A percentile compares a stretch with the other conserved stretches of the same genome.
Conservation (phyloP, 2,329 filamentous ascomycete species). For the Capronia americana region DNA sequence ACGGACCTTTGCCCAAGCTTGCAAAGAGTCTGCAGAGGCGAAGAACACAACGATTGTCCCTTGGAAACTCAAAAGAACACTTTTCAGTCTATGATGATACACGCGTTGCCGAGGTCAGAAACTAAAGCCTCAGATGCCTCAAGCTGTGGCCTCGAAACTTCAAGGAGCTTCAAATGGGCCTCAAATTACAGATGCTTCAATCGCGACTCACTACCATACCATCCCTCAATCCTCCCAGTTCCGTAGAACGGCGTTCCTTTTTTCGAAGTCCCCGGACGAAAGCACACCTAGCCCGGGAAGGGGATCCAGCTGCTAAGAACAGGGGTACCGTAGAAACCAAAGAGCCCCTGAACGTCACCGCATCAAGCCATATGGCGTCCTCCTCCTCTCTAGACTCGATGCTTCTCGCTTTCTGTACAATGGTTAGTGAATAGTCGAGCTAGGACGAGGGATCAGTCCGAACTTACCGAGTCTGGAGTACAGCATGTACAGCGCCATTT, state of each 20-base stretch:
- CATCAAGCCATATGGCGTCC: not conserved
- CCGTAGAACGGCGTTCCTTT: not conserved
- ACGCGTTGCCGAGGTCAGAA: not conserved
- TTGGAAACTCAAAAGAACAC: not conserved
- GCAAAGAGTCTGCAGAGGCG: not conserved
- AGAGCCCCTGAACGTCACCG: not conserved
- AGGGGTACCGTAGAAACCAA: not conserved
- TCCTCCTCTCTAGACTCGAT: conserved; percentile 6
- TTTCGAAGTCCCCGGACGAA: not conserved
- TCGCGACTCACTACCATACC: conserved; percentile 1
- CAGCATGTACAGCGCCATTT: conserved; percentile 99
- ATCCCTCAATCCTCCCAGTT: not conserved
- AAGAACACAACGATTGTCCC: not conserved
- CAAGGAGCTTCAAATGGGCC: not conserved
- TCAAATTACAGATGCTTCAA: not conserved
- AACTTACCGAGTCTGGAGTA: conserved; percentile 90
- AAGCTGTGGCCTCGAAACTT: not conserved
- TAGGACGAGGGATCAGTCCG: not conserved
- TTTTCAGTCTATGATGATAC: conserved; percentile 11
- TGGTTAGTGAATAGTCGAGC: not conserved
- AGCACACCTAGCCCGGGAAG: not conserved
- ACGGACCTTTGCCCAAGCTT: not conserved
- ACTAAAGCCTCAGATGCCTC: conserved; percentile 9
- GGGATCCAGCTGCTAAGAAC: not conserved
- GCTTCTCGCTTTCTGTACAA: conserved; percentile 3